Base-by-base conservation (phyloP, 257 asterid genomes). In the Lithospermum erythrorhizon region DNA sequence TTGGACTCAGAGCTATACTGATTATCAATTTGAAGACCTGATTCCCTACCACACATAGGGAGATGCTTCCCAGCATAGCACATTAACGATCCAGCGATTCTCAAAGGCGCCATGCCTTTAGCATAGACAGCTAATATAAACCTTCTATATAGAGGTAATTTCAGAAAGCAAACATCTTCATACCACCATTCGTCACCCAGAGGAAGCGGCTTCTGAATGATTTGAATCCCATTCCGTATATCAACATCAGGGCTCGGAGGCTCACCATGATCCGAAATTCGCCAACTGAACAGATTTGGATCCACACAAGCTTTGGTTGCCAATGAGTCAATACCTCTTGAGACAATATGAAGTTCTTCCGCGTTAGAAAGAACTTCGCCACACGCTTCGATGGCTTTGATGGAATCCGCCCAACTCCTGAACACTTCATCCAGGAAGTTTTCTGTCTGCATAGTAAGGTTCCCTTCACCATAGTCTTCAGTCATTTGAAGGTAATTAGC, bases 131-230 rank as follows among this genome's bases (percentile, higher is more conserved):
- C 94, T 11, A 67, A 75, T 52, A 93, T 84, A 54, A 93, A 58
- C 30, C 95, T 77, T 55, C 75, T 83, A 23, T 82, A 93, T 20
- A 84, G 70, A 18, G 90, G 83, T 25, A 86, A 65, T 27, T 86
- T 78, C n/a, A 89, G 86, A 64, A 84, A 82, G 0, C 96, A 89
- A 21, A 87, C 97, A 61, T 86, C 96, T 74, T 81, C 95, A 30
- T 81, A 89, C 97, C 99, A 89, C 99, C 99, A 86, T 45, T 84
- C 94, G 9, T 81, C 86, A 11, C 70, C 64, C 24, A 59, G 15
- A 0, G 65, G 62, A 13, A 57, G 80, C 2, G 65, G 41, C 57
- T 64, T 65, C 3, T 55, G 22, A 6, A 68, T 57, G 4, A 82
- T 64, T 52, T 64, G 56, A 19, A 88, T 86, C 16, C 90, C 96